phyloP scores from a whole-genome alignment of 495 filamentous ascomycete species.

The Tuber indicum region DNA sequence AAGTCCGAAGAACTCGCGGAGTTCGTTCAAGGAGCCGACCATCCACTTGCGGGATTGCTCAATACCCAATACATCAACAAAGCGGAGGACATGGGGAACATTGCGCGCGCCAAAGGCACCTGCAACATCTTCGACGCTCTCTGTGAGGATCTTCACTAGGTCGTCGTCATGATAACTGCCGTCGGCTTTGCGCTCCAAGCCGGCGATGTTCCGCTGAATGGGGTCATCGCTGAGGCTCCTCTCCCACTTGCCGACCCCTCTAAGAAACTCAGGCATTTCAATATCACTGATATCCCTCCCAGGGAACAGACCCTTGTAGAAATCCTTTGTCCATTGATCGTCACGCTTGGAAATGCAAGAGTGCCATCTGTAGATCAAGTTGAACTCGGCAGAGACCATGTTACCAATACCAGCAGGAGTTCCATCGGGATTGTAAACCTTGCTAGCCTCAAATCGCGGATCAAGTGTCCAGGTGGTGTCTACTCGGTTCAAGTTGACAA shows the following conservation, averaged over 20 bases:
- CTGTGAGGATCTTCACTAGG: conserved; percentile 59
- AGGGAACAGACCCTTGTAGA: conserved; percentile 58
- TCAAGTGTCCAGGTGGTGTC: conserved; percentile 76
- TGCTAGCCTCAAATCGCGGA: conserved; percentile 56
- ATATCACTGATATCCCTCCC: conserved; percentile 53
- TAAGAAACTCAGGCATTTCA: conserved; percentile 52
- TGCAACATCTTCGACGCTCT: conserved; percentile 59
- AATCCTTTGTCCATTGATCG: conserved; percentile 64
- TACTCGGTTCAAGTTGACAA: conserved; percentile 71
- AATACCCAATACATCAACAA: conserved; percentile 79
- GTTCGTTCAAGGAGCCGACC: conserved; percentile 76
- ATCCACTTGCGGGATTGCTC: conserved; percentile 79
- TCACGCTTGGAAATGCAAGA: conserved; percentile 66
- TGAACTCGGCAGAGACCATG: conserved; percentile 73
- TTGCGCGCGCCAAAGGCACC: conserved; percentile 64
- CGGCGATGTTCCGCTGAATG: conserved; percentile 56
- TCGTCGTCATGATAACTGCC: conserved; percentile 62
- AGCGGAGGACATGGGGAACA: conserved; percentile 64
- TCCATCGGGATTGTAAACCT: conserved; percentile 49
- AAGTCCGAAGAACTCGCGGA: conserved; percentile 72
- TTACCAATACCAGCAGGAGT: conserved; percentile 66
- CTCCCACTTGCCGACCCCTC: conserved; percentile 57
- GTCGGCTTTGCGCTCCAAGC: conserved; percentile 54
- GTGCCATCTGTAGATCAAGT: conserved; percentile 72
- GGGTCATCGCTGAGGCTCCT: conserved; percentile 56